Evolutionary conservation across 2,329 filamentous ascomycete genomes (phyloP).

Genomic region (Aspergillus awamori): DNA sequence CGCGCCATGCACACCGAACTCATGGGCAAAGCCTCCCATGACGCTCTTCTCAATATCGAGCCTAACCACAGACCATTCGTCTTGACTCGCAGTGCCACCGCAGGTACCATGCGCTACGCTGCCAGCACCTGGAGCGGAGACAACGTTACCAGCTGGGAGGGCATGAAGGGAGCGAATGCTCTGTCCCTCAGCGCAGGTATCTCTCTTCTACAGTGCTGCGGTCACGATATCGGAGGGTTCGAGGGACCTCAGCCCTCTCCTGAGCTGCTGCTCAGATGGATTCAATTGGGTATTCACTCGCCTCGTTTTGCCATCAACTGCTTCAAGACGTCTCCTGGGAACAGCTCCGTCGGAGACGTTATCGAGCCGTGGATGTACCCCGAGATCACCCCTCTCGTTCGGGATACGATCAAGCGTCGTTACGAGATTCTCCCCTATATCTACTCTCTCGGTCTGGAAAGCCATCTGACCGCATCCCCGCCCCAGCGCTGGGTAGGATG

Average conservation of each 20-base stretch:
- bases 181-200: constrained; percentile 69
- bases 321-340: constrained; percentile 69
- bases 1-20: constrained; percentile 70
- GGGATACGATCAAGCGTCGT: constrained; percentile 67
- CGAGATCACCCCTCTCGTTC: constrained; percentile 63
- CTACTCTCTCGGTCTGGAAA: constrained; percentile 66
- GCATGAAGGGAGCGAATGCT: constrained; percentile 72
- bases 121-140: constrained; percentile 76
- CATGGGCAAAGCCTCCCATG: constrained; percentile 70
- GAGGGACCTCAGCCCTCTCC: constrained; percentile 71
- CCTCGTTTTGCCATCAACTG: constrained; percentile 76
- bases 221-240: constrained; percentile 76
- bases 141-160: constrained; percentile 73
- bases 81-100: constrained; percentile 69
- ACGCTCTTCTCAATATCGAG: constrained; percentile 62
- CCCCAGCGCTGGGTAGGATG: constrained; percentile 74
- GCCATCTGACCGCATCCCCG: constrained; percentile 63
- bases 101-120: constrained; percentile 70
- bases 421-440: constrained; percentile 74
- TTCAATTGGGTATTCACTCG: constrained; percentile 71
- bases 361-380: constrained; percentile 81
- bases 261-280: constrained; percentile 72
- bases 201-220: constrained; percentile 69
- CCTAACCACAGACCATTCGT: constrained; percentile 67
- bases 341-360: constrained; percentile 70